Conservation (phyloP, 352 stramenopile genomes). For the Globisporangium camurandrum region DNA sequence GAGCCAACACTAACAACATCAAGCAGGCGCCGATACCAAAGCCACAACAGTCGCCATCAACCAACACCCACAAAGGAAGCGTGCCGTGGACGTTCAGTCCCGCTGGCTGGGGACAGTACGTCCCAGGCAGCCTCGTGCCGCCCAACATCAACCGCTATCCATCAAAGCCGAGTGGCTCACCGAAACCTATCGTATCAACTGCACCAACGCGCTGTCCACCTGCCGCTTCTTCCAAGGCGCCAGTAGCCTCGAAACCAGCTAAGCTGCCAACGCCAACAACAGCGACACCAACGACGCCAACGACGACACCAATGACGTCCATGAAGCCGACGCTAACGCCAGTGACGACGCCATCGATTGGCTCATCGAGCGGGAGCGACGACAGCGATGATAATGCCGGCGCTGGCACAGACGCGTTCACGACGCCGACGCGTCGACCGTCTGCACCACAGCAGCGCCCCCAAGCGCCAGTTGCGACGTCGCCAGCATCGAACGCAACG, state of each 20-base stretch:
- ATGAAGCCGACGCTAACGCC: not conserved
- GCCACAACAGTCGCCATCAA: slow-evolving; percentile 2
- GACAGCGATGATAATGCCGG: slow-evolving; percentile 8
- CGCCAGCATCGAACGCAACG: slow-evolving; percentile 5
- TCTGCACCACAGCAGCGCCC: slow-evolving; percentile 7
- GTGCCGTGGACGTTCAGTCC: slow-evolving; percentile 10
- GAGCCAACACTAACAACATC: no score
- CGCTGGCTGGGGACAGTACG: slow-evolving; percentile 5
- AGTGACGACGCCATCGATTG: not conserved
- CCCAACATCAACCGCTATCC: no score
- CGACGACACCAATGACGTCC: not conserved
- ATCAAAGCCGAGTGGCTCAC: no score
- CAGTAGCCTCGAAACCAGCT: not conserved
- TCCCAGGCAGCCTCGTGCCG: slow-evolving; percentile 5
- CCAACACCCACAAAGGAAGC: not conserved
- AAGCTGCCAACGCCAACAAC: no score
- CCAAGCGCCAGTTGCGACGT: not conserved
- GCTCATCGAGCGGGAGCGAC: no score
- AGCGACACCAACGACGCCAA: not conserved
- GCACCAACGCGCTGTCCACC: not conserved
- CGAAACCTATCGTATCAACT: no score
- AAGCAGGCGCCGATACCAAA: no score
- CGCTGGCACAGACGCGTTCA: slow-evolving; percentile 4
- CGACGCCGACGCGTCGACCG: slow-evolving; percentile 4
- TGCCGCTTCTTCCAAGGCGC: not conserved